These are phyloP conservation scores for Brassica napus DNA, from an alignment of 345 rosid genomes.

Conservation along the genomic window DNA sequence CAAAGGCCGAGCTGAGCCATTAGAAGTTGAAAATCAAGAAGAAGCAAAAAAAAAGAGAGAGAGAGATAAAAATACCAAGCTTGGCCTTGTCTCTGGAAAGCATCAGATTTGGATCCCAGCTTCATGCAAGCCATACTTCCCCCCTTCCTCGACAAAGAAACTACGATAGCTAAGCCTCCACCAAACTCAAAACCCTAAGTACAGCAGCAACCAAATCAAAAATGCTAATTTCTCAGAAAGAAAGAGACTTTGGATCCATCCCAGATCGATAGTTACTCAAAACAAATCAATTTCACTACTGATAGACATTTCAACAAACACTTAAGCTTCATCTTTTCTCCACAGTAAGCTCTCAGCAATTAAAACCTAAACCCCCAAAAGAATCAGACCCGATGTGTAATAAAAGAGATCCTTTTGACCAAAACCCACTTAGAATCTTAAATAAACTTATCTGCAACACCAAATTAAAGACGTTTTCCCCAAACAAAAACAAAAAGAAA, in stretches of 20 bases:
- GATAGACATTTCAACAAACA: conserved; percentile 31
- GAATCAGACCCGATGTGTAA: conserved; percentile 2
- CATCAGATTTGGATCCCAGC: conserved; percentile 90
- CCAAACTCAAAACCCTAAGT: conserved; percentile 30
- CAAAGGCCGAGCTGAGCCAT: conserved; percentile 14
- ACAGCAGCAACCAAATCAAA: background rate
- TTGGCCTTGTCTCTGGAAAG: conserved; percentile 93
- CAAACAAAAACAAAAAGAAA: background rate
- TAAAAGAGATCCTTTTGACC: background rate
- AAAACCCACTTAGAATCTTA: conserved; percentile 20
- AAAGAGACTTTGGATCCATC: conserved; percentile 22
- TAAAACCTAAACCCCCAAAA: conserved; percentile 12
- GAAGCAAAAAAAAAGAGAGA: background rate
- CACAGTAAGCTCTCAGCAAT: conserved; percentile 11
- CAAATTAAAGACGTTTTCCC: conserved; percentile 21
- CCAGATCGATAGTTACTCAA: conserved; percentile 17
- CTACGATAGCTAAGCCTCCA: conserved; percentile 19
- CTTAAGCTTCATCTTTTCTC: conserved; percentile 21
- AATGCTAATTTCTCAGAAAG: conserved; percentile 24
- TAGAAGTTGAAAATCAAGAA: background rate
- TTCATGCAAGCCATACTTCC: conserved; percentile 80
- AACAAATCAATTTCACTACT: conserved; percentile 29
- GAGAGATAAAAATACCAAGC: conserved; percentile 66
- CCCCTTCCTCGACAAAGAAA: background rate
- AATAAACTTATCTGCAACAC: conserved; percentile 30